These are phyloP conservation scores for Aspergillus proliferans DNA, from an alignment of 2,329 filamentous ascomycete species.

Conservation along the genomic window DNA sequence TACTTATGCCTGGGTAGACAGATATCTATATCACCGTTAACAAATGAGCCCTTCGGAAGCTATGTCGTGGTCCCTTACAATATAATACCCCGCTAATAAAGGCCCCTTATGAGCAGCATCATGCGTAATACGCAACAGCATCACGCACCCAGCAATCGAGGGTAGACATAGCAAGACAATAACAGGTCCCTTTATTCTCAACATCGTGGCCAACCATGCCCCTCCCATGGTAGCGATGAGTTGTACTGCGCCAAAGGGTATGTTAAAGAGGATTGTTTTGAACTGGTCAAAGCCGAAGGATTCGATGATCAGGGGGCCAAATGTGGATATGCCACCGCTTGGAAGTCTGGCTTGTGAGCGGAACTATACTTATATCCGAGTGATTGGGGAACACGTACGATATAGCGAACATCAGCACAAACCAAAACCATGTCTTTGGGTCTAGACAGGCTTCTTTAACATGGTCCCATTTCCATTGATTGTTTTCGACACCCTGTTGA, in stretches of 20 bases:
- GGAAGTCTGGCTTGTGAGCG: slow-evolving; percentile 37
- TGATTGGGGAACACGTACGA: slow-evolving; percentile 28
- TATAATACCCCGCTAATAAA: slow-evolving; percentile 53
- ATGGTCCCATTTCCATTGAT: slow-evolving; percentile 48
- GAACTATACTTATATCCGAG: too few relatives aligned
- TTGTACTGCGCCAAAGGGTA: slow-evolving; percentile 56
- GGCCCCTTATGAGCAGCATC: slow-evolving; percentile 42
- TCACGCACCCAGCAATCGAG: slow-evolving; percentile 51
- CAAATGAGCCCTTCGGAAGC: background rate
- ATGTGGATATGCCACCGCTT: slow-evolving; percentile 54
- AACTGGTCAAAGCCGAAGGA: slow-evolving; percentile 54
- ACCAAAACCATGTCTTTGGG: slow-evolving; percentile 57
- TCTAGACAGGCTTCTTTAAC: slow-evolving; percentile 51
- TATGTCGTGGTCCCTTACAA: slow-evolving; percentile 22
- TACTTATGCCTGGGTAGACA: slow-evolving; percentile 53
- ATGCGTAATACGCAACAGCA: slow-evolving; percentile 48
- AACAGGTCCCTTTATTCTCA: slow-evolving; percentile 52
- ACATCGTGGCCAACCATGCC: slow-evolving; percentile 49
- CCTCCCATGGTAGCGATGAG: slow-evolving; percentile 55
- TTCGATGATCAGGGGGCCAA: slow-evolving; percentile 54
- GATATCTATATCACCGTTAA: slow-evolving; percentile 38
- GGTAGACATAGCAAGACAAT: slow-evolving; percentile 50
- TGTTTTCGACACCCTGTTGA: slow-evolving; percentile 38
- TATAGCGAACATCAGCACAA: slow-evolving; percentile 49
- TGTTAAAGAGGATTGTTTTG: slow-evolving; percentile 55